Percentiles rank a stretch among this genome's conserved stretches.
These are phyloP conservation scores for Ilex aquifolium DNA, from an alignment of 257 asterid species.

Conservation along the genomic window DNA sequence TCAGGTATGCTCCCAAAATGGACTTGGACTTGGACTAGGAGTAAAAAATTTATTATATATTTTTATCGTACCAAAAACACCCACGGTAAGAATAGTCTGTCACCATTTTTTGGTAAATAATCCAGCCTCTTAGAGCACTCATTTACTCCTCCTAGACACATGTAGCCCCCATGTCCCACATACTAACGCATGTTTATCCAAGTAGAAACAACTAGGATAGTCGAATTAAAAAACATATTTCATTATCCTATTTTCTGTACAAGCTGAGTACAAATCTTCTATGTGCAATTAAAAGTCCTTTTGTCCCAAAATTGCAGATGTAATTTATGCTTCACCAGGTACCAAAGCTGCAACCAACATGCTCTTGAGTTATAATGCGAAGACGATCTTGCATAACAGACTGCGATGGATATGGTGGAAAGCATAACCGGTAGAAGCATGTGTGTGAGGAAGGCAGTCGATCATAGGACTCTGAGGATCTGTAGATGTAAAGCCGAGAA, in stretches of 20 bases:
- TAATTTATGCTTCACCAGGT: conserved; percentile 44
- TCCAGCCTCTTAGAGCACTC: too few relatives aligned
- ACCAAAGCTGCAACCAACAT: conserved; percentile 94
- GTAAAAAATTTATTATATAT: too few relatives aligned
- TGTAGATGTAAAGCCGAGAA: conserved; percentile 70
- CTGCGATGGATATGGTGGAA: conserved; percentile 64
- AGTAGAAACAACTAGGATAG: neutral
- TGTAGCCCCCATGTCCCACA: too few relatives aligned
- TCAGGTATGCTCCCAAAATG: too few relatives aligned
- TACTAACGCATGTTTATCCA: too few relatives aligned
- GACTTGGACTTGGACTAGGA: too few relatives aligned
- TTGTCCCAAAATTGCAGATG: conserved; percentile 5
- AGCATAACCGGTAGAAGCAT: conserved; percentile 82
- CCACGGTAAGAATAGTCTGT: too few relatives aligned
- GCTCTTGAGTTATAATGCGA: conserved; percentile 71
- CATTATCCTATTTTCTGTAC: conserved; percentile 35
- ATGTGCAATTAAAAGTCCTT: conserved; percentile 35
- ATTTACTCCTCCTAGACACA: too few relatives aligned
- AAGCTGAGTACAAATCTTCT: conserved; percentile 21
- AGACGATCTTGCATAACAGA: conserved; percentile 51
- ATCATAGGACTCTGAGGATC: conserved; percentile 42
- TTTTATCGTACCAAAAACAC: too few relatives aligned
- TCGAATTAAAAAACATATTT: neutral
- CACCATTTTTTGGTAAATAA: too few relatives aligned
- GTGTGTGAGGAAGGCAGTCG: conserved; percentile 91